Evolutionary conservation across 208 protist genomes (phyloP).

Genomic region (Leishmania turanica): DNA sequence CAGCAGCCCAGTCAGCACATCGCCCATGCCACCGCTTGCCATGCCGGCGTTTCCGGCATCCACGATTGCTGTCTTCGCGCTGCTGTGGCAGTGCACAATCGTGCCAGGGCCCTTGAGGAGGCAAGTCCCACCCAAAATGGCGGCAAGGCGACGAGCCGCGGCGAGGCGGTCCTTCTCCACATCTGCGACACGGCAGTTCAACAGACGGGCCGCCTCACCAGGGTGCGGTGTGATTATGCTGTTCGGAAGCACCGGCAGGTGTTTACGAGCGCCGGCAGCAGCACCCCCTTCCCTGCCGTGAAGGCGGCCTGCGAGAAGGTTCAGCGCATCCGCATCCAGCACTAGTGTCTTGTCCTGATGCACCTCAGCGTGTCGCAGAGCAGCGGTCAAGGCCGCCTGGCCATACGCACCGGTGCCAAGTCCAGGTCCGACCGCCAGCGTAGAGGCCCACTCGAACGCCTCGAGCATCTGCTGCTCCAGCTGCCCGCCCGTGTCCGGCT

Average conservation of each 20-base stretch:
- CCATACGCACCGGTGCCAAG: slow-evolving; percentile 54
- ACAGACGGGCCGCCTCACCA: slow-evolving; percentile 71
- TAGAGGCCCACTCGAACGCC: slow-evolving; percentile 56
- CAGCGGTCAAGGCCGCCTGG: slow-evolving; percentile 18
- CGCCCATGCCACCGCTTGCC: slow-evolving; percentile 83
- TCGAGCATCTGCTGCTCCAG: slow-evolving; percentile 23
- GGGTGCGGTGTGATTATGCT: slow-evolving; percentile 84
- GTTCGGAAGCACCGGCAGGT: slow-evolving; percentile 32
- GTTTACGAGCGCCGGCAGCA: not conserved
- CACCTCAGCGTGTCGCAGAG: slow-evolving; percentile 34
- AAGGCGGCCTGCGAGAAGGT: slow-evolving; percentile 36
- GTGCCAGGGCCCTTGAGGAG: slow-evolving; percentile 83
- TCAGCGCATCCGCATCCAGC: slow-evolving; percentile 79
- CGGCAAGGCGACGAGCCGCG: slow-evolving; percentile 46
- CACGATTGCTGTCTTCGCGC: slow-evolving; percentile 37
- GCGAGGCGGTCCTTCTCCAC: slow-evolving; percentile 73
- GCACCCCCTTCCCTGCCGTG: not conserved
- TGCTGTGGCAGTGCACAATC: slow-evolving; percentile 40
- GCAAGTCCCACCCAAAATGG: slow-evolving; percentile 53
- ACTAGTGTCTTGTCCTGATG: slow-evolving; percentile 56
- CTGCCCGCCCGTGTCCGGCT: not conserved
- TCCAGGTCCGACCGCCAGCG: slow-evolving; percentile 70
- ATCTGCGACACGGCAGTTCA: slow-evolving; percentile 54
- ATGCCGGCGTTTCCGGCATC: slow-evolving; percentile 89
- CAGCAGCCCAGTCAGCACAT: slow-evolving; percentile 78